Conservation (phyloP, 257 asterid species). For the Salvia splendens region DNA sequence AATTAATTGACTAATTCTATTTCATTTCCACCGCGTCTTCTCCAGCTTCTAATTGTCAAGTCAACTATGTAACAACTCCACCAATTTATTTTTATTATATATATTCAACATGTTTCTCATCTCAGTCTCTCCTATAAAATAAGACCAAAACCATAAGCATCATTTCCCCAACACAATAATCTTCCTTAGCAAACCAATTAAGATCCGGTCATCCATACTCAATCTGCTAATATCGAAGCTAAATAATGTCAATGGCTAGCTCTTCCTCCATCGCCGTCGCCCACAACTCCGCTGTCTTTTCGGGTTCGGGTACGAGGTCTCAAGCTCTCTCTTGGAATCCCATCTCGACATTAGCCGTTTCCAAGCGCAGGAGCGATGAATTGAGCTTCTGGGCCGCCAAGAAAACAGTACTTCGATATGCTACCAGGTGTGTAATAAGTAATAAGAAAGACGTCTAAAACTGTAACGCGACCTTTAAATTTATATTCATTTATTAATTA, state of each 20-base stretch:
- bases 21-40: conserved; percentile 14
- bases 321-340: conserved; percentile 41
- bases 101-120: too few species aligned
- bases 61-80: conserved; percentile 10
- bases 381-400: conserved; percentile 15
- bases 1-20: background rate
- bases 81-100: background rate
- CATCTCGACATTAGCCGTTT: conserved; percentile 34
- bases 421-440: conserved; percentile 30
- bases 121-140: conserved; percentile 2
- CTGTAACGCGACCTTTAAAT: background rate
- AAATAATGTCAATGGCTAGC: conserved; percentile 35
- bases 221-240: background rate
- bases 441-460: too few species aligned
- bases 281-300: background rate
- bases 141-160: background rate
- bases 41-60: background rate
- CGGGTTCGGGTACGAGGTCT: conserved; percentile 26
- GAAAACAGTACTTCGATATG: conserved; percentile 19
- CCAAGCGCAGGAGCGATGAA: conserved; percentile 30
- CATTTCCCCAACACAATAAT: background rate
- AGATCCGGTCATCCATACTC: background rate
- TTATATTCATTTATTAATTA: too few species aligned
- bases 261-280: conserved; percentile 27
- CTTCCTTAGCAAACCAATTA: background rate